Conservation (phyloP, 352 stramenopile genomes). For the Globisporangium iwayamae region DNA sequence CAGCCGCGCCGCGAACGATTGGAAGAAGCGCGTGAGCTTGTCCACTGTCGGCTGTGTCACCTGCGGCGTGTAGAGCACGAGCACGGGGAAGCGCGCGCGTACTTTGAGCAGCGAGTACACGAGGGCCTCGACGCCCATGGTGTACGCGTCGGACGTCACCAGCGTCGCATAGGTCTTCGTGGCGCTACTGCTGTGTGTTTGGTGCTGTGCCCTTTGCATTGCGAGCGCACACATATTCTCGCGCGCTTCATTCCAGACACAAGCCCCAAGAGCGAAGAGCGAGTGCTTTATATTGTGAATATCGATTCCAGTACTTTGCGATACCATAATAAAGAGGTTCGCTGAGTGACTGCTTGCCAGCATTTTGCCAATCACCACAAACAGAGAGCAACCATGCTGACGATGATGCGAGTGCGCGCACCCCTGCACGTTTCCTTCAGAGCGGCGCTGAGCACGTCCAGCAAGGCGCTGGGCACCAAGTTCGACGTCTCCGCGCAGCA, state of each 20-base stretch:
- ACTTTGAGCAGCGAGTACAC: slow-evolving; percentile 27
- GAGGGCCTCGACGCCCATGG: slow-evolving; percentile 38
- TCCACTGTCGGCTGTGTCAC: slow-evolving; percentile 15
- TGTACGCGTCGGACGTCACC: slow-evolving; percentile 35
- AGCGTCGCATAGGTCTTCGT: slow-evolving; percentile 27
- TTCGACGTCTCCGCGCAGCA: slow-evolving; percentile 38
- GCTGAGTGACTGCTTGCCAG: no score
- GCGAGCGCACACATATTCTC: no score
- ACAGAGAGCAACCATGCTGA: not conserved
- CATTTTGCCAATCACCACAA: not conserved
- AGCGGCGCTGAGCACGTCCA: not conserved
- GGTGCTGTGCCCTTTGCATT: no score
- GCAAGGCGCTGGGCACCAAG: slow-evolving; percentile 26
- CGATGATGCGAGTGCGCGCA: not conserved
- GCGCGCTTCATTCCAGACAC: no score
- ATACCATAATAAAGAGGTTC: not conserved
- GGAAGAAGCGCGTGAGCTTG: slow-evolving; percentile 26
- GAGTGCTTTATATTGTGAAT: no score
- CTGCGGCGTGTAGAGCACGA: slow-evolving; percentile 38
- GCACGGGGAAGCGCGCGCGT: slow-evolving; percentile 14
- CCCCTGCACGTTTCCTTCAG: not conserved
- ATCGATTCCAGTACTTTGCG: no score
- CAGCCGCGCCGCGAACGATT: slow-evolving; percentile 7
- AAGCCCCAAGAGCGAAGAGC: no score
- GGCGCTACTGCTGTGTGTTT: no score